Base-by-base conservation (phyloP, 352 stramenopile species). In the Phytophthora syringae region DNA sequence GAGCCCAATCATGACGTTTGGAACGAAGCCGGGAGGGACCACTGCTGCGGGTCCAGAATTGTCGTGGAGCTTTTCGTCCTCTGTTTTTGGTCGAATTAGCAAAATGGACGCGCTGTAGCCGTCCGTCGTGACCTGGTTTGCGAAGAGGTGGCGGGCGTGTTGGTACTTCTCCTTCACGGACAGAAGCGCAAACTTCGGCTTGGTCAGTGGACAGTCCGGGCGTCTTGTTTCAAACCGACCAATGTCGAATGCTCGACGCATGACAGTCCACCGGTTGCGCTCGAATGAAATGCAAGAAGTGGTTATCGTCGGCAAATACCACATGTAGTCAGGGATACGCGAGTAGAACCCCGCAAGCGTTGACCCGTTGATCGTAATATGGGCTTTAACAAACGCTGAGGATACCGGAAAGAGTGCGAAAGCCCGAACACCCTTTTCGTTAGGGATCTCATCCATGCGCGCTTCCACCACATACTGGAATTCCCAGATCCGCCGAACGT, bases 341-440 rank as follows among this genome's bases (percentile, higher is more conserved):
- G 21, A 47, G 25, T 45, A 67, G 15, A 67, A 45, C 1, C 60
- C 51, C 47, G 49, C 49, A 6, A 67, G 28, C 5, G 59, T 67
- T 15, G 59, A 27, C 15, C 21, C 59, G 51, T 58, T 52, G 24
- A 60, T 52, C 32, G 52, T 68, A 45, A 62, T 68, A 36, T 68
- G 60, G 4, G 52, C 40, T 9, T 7, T 48, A 2, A 21, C 43
- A 30, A 27, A 67, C 15, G 30, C 54, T 4, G 60, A 32, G 45
- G 53, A 53, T n/a, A 59, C 24, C 22, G 53, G 52, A 48, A 69
- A 70, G 1, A 64, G 43, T 11, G 55, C 58, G 44, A 65, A 59
- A 24, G 16, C 54, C 1, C 62, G 53, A 32, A 51, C 44, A 10
- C 44, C 43, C 11, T 50, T 50, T 21, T 50, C 20, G 11, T 50